Conservation (phyloP, 2,329 filamentous ascomycete species). For the Sclerotinia spermophila region DNA sequence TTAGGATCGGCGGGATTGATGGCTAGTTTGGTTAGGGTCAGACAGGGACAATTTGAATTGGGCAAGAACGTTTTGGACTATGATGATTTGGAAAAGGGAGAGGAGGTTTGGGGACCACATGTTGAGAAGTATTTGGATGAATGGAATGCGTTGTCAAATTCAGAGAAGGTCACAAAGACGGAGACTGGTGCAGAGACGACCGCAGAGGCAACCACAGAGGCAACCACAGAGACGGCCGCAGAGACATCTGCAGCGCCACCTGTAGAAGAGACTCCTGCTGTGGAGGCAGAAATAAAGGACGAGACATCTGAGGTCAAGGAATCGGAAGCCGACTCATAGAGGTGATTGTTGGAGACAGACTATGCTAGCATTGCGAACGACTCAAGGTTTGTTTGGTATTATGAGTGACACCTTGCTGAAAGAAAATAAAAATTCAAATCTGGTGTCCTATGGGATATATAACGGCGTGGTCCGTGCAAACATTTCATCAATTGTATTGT, state of each 20-base stretch:
- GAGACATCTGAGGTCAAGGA: background rate
- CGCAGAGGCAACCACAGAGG: no score
- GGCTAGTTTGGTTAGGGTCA: slow-evolving; percentile 74
- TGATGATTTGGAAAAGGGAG: slow-evolving; percentile 69
- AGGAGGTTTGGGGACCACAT: slow-evolving; percentile 78
- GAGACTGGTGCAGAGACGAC: background rate
- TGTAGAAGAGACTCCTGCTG: background rate
- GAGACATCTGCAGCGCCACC: background rate
- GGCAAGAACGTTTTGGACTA: slow-evolving; percentile 75
- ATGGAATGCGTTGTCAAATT: slow-evolving; percentile 26
- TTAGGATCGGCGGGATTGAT: slow-evolving; percentile 81
- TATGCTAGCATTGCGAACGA: background rate
- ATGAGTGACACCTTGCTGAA: background rate
- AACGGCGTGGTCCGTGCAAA: background rate
- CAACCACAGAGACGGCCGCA: background rate
- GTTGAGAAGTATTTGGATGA: slow-evolving; percentile 54
- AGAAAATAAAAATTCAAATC: background rate
- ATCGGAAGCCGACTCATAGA: background rate
- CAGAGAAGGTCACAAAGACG: background rate
- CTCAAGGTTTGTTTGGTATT: background rate
- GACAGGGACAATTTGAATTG: slow-evolving; percentile 77
- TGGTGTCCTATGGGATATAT: background rate
- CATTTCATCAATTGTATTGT: background rate
- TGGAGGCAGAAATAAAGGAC: background rate
- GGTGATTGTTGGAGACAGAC: no score